Percentiles rank a stretch among this genome's conserved stretches.
Conservation (phyloP, 768 basidiomycete genomes). For the Tephrocybe sp. region DNA sequence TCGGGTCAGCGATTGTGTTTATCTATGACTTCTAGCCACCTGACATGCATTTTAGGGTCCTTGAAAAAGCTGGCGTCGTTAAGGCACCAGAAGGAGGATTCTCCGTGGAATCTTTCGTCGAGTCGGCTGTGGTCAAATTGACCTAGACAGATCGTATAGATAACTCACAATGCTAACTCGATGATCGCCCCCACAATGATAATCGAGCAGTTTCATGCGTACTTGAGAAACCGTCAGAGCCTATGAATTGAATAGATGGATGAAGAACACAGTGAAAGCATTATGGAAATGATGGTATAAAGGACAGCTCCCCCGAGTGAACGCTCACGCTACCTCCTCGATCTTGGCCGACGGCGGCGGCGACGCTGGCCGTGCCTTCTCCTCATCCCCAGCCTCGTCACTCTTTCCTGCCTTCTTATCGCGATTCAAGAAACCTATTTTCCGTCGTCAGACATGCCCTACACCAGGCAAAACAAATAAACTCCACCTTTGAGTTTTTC, state of each 20-base stretch:
- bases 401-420: conserved; percentile 17
- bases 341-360: conserved; percentile 7
- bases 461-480: neutral
- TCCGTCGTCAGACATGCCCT: neutral
- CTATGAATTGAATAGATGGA: conserved; percentile 7
- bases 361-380: conserved; percentile 1
- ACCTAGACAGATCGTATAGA: too few relatives aligned
- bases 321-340: conserved; percentile 6
- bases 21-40: neutral
- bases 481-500: conserved; percentile 70
- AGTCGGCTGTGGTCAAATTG: conserved; percentile 49
- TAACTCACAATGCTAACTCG: too few relatives aligned
- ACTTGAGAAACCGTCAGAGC: too few relatives aligned
- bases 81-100: conserved; percentile 54
- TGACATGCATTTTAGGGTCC: conserved; percentile 42
- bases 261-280: conserved; percentile 1
- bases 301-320: neutral
- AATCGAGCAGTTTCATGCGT: too few relatives aligned
- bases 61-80: conserved; percentile 77
- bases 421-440: conserved; percentile 48
- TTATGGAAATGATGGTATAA: conserved; percentile 7
- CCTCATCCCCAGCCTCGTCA: conserved; percentile 2
- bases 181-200: too few relatives aligned
- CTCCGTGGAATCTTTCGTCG: conserved; percentile 54
- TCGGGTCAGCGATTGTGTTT: conserved; percentile 46